Evolutionary conservation across 1,139 yeast genomes (phyloP).

Genomic region (Magnusiomyces sp.): DNA sequence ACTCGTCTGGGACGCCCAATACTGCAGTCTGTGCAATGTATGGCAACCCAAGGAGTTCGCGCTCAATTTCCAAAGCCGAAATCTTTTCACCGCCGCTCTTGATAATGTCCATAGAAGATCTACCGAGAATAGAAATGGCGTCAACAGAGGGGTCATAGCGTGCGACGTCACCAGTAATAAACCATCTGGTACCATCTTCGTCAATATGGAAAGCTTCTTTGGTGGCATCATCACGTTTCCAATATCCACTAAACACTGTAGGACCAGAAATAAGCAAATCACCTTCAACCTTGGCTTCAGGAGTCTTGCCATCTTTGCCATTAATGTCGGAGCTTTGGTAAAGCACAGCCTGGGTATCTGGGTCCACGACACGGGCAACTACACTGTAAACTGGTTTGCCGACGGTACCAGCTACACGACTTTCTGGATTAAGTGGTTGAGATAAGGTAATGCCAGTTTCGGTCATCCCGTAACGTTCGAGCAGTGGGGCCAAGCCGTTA

Average conservation of each 20-base stretch:
- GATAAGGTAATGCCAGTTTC: conserved; percentile 34
- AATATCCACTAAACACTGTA: conserved; percentile 29
- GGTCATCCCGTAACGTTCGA: conserved; percentile 35
- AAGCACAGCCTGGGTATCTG: conserved; percentile 19
- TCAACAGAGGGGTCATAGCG: conserved; percentile 24
- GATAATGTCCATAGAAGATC: conserved; percentile 34
- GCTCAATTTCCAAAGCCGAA: conserved; percentile 34
- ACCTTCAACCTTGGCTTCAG: conserved; percentile 20
- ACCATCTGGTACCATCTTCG: conserved; percentile 22
- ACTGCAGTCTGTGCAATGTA: conserved; percentile 30
- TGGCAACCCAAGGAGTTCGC: conserved; percentile 29
- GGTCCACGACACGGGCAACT: conserved; percentile 27
- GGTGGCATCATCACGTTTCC: conserved; percentile 31
- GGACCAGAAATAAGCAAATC: conserved; percentile 31
- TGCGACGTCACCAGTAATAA: conserved; percentile 35
- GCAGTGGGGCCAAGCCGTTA: conserved; percentile 28
- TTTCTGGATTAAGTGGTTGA: conserved; percentile 27
- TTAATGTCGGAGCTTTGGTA: conserved; percentile 17
- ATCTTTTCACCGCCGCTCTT: conserved; percentile 33
- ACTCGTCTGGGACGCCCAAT: conserved; percentile 29
- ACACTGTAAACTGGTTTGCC: conserved; percentile 33
- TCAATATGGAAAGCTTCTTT: conserved; percentile 22
- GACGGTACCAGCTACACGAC: conserved; percentile 29
- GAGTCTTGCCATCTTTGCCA: conserved; percentile 7
- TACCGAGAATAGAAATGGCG: conserved; percentile 29